Percentiles rank a stretch among this genome's conserved stretches.
phyloP scores from a whole-genome alignment of 2,329 filamentous ascomycete genomes.

The Xylaria sp. region DNA sequence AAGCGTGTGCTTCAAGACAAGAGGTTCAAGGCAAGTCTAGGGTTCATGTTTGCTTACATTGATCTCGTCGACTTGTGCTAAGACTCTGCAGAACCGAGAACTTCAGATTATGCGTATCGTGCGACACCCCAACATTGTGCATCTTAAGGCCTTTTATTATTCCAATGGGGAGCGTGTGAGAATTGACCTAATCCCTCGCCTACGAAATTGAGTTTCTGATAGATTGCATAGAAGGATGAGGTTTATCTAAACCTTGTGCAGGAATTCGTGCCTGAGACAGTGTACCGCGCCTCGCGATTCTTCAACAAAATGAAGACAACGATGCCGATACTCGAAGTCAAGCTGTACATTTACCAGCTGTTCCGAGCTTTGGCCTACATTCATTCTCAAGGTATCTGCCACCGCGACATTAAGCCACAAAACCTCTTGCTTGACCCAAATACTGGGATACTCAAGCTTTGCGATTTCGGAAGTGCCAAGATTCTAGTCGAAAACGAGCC shows the following conservation, averaged over 20 bases:
- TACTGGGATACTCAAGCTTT: slow-evolving; percentile 93
- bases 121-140: slow-evolving; percentile 97
- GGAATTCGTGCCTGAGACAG: slow-evolving; percentile 97
- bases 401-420: slow-evolving; percentile 98
- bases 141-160: slow-evolving; percentile 99
- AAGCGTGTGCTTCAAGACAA: slow-evolving; percentile 99
- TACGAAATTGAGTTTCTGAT: slow-evolving; percentile 33
- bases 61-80: slow-evolving; percentile 27
- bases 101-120: slow-evolving; percentile 99
- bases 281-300: slow-evolving; percentile 96
- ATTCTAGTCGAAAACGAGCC: slow-evolving; percentile 98
- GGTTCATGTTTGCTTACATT: background rate
- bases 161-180: slow-evolving; percentile 96
- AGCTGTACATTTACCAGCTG: slow-evolving; percentile 99
- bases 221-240: slow-evolving; percentile 81
- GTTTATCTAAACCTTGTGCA: slow-evolving; percentile 98
- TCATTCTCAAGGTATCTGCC: slow-evolving; percentile 98
- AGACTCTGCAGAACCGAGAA: slow-evolving; percentile 84
- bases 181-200: slow-evolving; percentile 5
- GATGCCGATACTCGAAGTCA: slow-evolving; percentile 98
- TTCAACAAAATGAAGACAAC: slow-evolving; percentile 99
- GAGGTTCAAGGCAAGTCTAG: slow-evolving; percentile 86
- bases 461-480: slow-evolving; percentile 98
- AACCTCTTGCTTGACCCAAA: slow-evolving; percentile 93
- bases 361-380: slow-evolving; percentile 99